phyloP scores from a whole-genome alignment of 2,329 filamentous ascomycete genomes.

The Botrytis paeoniae region DNA sequence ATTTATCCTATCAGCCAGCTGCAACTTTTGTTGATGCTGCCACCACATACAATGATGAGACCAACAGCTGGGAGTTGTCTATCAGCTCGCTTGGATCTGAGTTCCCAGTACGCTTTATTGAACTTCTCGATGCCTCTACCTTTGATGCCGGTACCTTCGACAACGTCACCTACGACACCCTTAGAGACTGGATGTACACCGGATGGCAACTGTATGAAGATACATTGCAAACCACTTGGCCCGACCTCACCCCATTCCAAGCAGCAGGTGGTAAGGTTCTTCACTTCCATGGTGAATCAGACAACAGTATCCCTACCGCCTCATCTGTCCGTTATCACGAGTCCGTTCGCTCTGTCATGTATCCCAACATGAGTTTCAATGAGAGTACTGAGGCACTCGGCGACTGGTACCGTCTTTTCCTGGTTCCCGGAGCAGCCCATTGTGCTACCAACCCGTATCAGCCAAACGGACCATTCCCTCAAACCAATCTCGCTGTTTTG shows the following conservation, averaged over 20 bases:
- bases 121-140: slow-evolving; percentile 42
- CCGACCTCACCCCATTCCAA: slow-evolving; percentile 51
- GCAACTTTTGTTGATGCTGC: slow-evolving; percentile 10
- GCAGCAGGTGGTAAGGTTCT: slow-evolving; percentile 52
- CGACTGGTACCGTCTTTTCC: slow-evolving; percentile 55
- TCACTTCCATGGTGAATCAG: slow-evolving; percentile 57
- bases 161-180: slow-evolving; percentile 53
- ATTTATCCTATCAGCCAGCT: slow-evolving; percentile 40
- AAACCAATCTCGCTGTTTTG: slow-evolving; percentile 66
- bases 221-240: slow-evolving; percentile 51
- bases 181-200: slow-evolving; percentile 52
- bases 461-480: slow-evolving; percentile 36
- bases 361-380: slow-evolving; percentile 41
- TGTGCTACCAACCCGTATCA: slow-evolving; percentile 47
- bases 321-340: slow-evolving; percentile 56
- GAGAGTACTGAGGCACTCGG: slow-evolving; percentile 43
- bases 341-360: slow-evolving; percentile 50
- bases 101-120: slow-evolving; percentile 43
- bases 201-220: slow-evolving; percentile 50
- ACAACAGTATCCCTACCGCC: slow-evolving; percentile 50
- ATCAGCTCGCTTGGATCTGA: slow-evolving; percentile 38
- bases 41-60: slow-evolving; percentile 3
- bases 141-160: slow-evolving; percentile 41
- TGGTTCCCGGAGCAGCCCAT: slow-evolving; percentile 52
- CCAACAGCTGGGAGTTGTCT: slow-evolving; percentile 36